A percentile compares a stretch with the other conserved stretches of the same genome.
Conservation (phyloP, 2,329 filamentous ascomycete species). For the Fusarium pseudocircinatum region DNA sequence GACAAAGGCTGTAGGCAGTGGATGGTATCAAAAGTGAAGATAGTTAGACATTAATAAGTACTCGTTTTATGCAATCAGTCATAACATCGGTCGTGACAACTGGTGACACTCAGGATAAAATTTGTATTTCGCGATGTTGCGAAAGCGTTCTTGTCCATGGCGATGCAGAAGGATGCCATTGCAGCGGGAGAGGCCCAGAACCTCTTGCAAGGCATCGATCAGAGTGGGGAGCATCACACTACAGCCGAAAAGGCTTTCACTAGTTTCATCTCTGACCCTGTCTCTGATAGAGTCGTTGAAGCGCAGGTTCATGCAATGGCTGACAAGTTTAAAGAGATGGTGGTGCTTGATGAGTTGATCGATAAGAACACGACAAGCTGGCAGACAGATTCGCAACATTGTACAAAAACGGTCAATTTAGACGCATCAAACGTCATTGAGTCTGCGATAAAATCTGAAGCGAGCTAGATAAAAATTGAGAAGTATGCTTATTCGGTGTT, state of each 20-base stretch:
- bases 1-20: conserved; percentile 12
- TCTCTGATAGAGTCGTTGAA: not conserved
- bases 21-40: conserved; percentile 5
- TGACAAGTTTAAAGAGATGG: not conserved
- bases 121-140: not conserved
- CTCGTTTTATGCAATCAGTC: too few species aligned
- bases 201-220: not conserved
- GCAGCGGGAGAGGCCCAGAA: not conserved
- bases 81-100: not conserved
- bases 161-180: not conserved
- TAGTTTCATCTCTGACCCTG: not conserved
- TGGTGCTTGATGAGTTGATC: not conserved
- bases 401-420: not conserved
- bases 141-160: not conserved
- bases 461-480: not conserved
- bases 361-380: not conserved
- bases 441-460: not conserved
- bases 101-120: not conserved
- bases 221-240: not conserved
- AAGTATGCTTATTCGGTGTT: not conserved
- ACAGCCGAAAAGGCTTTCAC: not conserved
- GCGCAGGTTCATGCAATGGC: not conserved
- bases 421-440: not conserved
- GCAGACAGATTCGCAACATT: not conserved
- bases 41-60: not conserved